A percentile compares a stretch with the other conserved stretches of the same genome.
These are phyloP conservation scores for Pseudonectria foliicola DNA, from an alignment of 2,329 filamentous ascomycete genomes.

Conservation along the genomic window DNA sequence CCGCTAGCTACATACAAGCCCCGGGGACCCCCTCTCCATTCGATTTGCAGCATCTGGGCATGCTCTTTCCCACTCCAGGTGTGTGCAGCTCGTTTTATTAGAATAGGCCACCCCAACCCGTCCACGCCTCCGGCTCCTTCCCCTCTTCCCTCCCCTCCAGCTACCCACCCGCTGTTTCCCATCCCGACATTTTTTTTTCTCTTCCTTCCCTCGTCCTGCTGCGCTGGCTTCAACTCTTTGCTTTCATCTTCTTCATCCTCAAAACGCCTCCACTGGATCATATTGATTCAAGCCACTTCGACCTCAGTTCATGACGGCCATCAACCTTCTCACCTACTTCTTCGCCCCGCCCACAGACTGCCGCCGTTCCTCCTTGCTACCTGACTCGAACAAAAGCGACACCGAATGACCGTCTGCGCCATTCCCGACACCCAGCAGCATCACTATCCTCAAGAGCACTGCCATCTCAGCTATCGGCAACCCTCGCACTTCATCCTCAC, in stretches of 20 bases:
- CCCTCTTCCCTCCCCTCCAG: constrained; percentile 3
- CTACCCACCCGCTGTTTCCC: too few species aligned
- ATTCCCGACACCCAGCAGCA: constrained; percentile 7
- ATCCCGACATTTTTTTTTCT: too few species aligned
- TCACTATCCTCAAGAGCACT: too few species aligned
- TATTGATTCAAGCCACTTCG: constrained; percentile 6
- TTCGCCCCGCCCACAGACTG: constrained; percentile 6
- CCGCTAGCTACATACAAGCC: too few species aligned
- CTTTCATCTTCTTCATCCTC: constrained; percentile 1
- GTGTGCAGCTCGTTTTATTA: constrained; percentile 24
- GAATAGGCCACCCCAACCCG: constrained; percentile 23
- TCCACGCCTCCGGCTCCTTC: constrained; percentile 16
- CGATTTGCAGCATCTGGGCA: too few species aligned
- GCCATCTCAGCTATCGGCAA: constrained; percentile 9
- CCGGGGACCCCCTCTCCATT: too few species aligned
- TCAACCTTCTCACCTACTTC: constrained; percentile 20
- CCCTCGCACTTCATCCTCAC: too few species aligned
- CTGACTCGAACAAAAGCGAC: constrained; percentile 15
- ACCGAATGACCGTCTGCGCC: constrained; percentile 18
- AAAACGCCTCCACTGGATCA: constrained; percentile 7
- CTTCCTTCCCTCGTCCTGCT: too few species aligned
- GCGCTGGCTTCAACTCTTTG: too few species aligned
- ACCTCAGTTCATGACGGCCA: constrained; percentile 14
- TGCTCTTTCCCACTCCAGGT: too few species aligned
- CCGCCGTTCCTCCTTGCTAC: constrained; percentile 16